Evolutionary conservation across 805 yeast genomes (phyloP), one percentile per base, ranked within the genome.

Genomic region (Candida boleticola): DNA sequence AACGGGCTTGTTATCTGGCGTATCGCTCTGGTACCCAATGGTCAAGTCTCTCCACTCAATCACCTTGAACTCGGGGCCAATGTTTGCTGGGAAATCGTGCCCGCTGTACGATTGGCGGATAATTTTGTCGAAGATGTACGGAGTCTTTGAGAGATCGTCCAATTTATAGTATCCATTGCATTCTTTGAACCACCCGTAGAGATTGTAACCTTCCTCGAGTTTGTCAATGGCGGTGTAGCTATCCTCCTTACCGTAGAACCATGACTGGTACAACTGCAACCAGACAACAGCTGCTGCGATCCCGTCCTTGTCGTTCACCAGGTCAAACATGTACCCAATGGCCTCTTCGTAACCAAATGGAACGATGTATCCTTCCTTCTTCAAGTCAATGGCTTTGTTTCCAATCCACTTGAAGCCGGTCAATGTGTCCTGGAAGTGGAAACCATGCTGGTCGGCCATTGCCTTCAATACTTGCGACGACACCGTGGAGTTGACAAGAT

Each of bases 371-470:
- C 95, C 96, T 34, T 76, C 58, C 0, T 56, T 47, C 48, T 85
- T 89, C 37, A 87, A 66, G 5, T 82, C 85, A 27, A 84, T 79
- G 2, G 96, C 93, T 48, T 80, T 77, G 57, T 92, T 92, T 3
- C 98, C 99, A 29, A 92, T 83, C 99, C 99, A 92, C 64, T 92
- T 92, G 71, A 92, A 92, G 1, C 99, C 99, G 0, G 98, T 92
- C 43, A 92, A 71, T 0, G 98, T 92, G 47, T 93, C 97, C 32
- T 68, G 74, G 61, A 74, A 85, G 36, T 77, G 68, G 56, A 84
- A 83, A 0, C 83, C 83, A 36, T 77, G 71, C 3, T 54, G 57
- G 3, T 71, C 60, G 0, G 96, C 93, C 81, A 89, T 79, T 2
- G 82, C 66, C 7, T 68, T 66, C 37, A 90, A 69, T 71, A 89